Evolutionary conservation across 108 stramenopile genomes (phyloP).

Genomic region (Cyclotella baltica): DNA sequence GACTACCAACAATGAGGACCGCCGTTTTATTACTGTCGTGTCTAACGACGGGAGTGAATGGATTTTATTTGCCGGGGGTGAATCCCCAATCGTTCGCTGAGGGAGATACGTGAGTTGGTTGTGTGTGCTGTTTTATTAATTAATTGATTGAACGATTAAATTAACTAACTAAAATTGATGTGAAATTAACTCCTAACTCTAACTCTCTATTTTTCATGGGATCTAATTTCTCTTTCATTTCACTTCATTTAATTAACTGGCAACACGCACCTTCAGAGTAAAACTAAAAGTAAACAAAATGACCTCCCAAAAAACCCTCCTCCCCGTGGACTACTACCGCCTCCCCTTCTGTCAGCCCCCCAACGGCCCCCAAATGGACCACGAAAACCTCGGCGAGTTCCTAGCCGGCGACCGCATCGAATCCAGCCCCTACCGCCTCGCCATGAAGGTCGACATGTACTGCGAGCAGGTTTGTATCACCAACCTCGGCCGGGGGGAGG

Average conservation of each 20-base stretch:
- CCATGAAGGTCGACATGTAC: constrained; percentile 95
- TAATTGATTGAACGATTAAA: neutral
- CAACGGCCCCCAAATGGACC: constrained; percentile 78
- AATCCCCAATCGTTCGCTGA: constrained; percentile 82
- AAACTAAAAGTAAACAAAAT: constrained; percentile 93
- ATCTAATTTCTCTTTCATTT: neutral
- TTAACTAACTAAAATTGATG: too few species aligned
- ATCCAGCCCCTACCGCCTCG: constrained; percentile 93
- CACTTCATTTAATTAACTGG: neutral
- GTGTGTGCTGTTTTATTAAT: neutral
- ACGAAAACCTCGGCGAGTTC: constrained; percentile 99
- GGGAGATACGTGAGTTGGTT: constrained; percentile 63
- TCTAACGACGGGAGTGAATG: constrained; percentile 33
- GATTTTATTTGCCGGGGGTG: constrained; percentile 87
- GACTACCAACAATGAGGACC: constrained; percentile 10
- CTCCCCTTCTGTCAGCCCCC: constrained; percentile 95
- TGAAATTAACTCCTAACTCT: too few species aligned
- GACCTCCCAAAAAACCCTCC: constrained; percentile 88
- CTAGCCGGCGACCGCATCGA: constrained; percentile 97
- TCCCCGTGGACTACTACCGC: constrained; percentile 96
- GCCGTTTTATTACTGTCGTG: neutral
- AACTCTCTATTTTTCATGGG: neutral
- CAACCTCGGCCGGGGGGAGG: constrained; percentile 77
- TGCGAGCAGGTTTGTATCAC: constrained; percentile 92
- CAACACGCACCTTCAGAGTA: constrained; percentile 55